A percentile compares a stretch with the other conserved stretches of the same genome.
Conservation (phyloP, 148 eudicot genomes). For the Persicaria maculosa region DNA sequence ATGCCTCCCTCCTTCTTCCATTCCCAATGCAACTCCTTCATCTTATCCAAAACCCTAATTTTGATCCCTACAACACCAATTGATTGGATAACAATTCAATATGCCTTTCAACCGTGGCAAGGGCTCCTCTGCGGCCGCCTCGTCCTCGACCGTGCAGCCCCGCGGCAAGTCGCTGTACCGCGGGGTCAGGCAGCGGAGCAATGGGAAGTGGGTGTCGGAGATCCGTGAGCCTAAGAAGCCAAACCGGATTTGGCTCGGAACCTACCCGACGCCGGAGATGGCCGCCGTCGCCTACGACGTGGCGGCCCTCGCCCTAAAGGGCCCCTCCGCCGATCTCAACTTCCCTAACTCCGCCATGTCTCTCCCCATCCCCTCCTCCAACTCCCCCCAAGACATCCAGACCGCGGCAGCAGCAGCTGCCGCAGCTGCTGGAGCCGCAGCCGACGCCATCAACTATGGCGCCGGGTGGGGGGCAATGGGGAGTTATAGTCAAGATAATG, state of each 20-base stretch:
- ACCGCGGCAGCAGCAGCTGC: constrained; percentile 47
- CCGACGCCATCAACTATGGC: constrained; percentile 24
- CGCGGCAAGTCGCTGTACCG: constrained; percentile 18
- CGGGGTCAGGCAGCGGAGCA: constrained; percentile 57
- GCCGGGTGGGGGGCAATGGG: constrained; percentile 25
- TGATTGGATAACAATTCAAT: neutral
- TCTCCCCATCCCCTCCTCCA: constrained; percentile 17
- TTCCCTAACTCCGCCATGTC: constrained; percentile 33
- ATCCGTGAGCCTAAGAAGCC: constrained; percentile 67
- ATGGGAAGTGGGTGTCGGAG: constrained; percentile 76
- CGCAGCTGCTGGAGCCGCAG: constrained; percentile 59
- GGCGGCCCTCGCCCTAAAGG: constrained; percentile 62
- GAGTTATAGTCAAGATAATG: neutral
- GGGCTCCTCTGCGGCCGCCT: neutral
- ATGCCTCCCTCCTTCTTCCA: neutral
- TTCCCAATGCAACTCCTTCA: neutral
- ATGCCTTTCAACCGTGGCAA: constrained; percentile 1
- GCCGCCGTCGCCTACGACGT: constrained; percentile 78
- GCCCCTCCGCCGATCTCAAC: constrained; percentile 45
- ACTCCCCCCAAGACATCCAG: constrained; percentile 16
- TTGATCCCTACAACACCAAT: neutral
- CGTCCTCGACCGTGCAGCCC: neutral
- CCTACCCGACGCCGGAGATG: constrained; percentile 68
- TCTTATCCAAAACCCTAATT: neutral
- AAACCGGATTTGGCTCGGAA: constrained; percentile 68